Conservation (phyloP, 176 grass and related monocot genomes). For the Hyparrhenia diplandra region DNA sequence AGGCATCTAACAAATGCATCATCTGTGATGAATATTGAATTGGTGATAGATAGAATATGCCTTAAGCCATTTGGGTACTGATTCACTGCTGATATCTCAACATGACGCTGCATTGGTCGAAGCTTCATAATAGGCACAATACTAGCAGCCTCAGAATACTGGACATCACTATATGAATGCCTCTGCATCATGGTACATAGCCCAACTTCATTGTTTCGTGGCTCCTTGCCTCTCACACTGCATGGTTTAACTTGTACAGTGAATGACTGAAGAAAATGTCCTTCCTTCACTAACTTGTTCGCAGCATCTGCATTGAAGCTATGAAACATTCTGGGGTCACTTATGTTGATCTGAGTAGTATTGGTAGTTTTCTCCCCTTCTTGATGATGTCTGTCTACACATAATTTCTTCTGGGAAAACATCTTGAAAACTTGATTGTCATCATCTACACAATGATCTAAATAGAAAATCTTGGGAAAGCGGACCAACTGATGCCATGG, state of each 20-base stretch:
- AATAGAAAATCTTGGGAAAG: neutral
- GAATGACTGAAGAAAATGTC: too few relatives aligned
- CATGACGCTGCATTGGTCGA: too few relatives aligned
- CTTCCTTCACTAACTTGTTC: neutral
- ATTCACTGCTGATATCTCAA: too few relatives aligned
- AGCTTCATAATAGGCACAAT: neutral
- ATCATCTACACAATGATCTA: neutral
- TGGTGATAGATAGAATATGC: too few relatives aligned
- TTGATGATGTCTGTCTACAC: too few relatives aligned
- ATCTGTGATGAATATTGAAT: neutral
- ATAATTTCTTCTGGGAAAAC: too few relatives aligned
- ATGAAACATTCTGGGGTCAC: neutral
- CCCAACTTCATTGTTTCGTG: neutral
- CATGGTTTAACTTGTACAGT: neutral
- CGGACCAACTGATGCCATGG: neutral
- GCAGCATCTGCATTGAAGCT: neutral
- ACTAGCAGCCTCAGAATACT: neutral
- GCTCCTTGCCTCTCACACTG: neutral
- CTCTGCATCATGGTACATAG: neutral
- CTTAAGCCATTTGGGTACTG: too few relatives aligned
- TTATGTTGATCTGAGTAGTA: neutral
- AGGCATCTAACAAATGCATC: neutral
- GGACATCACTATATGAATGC: neutral
- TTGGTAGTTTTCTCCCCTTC: neutral
- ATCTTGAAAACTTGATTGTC: neutral